A percentile compares a stretch with the other conserved stretches of the same genome.
These are phyloP conservation scores for Cenococcum geophilum DNA, from an alignment of 495 filamentous ascomycete species.

Conservation along the genomic window DNA sequence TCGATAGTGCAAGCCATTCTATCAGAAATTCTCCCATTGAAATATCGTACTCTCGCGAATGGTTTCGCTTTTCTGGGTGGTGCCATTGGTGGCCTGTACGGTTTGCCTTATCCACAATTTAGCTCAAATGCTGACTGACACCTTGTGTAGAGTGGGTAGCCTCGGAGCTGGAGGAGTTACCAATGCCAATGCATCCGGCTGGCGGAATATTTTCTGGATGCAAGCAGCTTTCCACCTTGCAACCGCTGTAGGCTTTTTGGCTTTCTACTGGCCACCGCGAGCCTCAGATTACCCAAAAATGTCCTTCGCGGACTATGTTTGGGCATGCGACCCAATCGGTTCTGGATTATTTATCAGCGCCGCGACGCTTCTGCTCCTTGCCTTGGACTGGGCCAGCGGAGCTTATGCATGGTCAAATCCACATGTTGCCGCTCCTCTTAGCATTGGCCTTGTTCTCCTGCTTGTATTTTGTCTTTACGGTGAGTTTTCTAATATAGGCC, in stretches of 20 bases:
- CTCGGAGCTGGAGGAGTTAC: constrained; percentile 50
- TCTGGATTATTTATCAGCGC: constrained; percentile 45
- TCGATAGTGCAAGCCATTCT: constrained; percentile 51
- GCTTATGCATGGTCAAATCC: constrained; percentile 45
- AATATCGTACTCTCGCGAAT: constrained; percentile 49
- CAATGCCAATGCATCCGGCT: constrained; percentile 42
- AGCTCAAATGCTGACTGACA: background rate
- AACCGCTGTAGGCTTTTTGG: constrained; percentile 44
- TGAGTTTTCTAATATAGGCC: too few species aligned
- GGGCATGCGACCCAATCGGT: constrained; percentile 51
- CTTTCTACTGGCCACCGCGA: constrained; percentile 47
- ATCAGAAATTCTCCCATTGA: constrained; percentile 50
- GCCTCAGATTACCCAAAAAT: constrained; percentile 41
- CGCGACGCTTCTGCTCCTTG: constrained; percentile 47
- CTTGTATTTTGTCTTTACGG: too few species aligned
- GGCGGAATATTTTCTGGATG: constrained; percentile 55
- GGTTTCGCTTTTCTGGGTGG: constrained; percentile 47
- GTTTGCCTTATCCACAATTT: background rate
- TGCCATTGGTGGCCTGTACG: constrained; percentile 39
- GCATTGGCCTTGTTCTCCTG: constrained; percentile 38
- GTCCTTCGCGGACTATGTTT: constrained; percentile 42
- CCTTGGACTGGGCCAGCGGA: constrained; percentile 50
- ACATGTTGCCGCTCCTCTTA: constrained; percentile 47
- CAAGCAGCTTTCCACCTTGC: constrained; percentile 49
- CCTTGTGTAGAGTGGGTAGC: constrained; percentile 37